Percentiles rank a stretch among this genome's conserved stretches.
phyloP scores from a whole-genome alignment of 495 filamentous ascomycete genomes.

The Cairneyella variabilis region DNA sequence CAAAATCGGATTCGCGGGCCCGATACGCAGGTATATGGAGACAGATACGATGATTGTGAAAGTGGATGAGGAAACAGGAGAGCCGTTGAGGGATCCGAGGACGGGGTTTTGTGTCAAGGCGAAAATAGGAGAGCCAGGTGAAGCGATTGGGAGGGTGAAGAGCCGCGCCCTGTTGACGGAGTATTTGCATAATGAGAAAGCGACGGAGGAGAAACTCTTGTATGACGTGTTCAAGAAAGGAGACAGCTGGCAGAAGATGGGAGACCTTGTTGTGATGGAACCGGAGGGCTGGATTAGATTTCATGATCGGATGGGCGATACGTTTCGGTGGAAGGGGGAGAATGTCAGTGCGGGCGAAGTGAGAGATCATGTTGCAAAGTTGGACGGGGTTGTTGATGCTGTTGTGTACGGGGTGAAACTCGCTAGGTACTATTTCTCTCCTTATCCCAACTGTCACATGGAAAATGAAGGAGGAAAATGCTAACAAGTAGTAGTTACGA shows the following conservation, averaged over 20 bases:
- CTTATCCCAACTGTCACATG: neutral
- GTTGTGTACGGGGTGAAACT: constrained; percentile 49
- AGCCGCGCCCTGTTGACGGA: constrained; percentile 24
- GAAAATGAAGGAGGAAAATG: neutral
- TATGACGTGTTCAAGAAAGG: constrained; percentile 24
- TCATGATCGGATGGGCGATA: constrained; percentile 29
- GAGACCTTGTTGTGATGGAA: constrained; percentile 24
- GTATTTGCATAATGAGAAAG: constrained; percentile 22
- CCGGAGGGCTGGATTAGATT: constrained; percentile 24
- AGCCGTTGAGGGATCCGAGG: constrained; percentile 18
- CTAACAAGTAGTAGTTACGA: constrained; percentile 37
- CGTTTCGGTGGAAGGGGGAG: constrained; percentile 29
- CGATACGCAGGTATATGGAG: constrained; percentile 20
- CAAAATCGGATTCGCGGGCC: constrained; percentile 25
- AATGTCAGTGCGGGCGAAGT: constrained; percentile 29
- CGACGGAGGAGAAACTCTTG: constrained; percentile 24
- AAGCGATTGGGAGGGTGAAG: constrained; percentile 27
- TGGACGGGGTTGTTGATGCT: constrained; percentile 43
- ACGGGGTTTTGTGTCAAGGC: constrained; percentile 25
- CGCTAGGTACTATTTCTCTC: constrained; percentile 28
- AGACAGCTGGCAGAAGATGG: constrained; percentile 25
- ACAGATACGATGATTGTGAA: constrained; percentile 21
- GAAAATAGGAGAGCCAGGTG: constrained; percentile 20
- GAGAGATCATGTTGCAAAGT: constrained; percentile 43
- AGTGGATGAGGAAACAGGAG: constrained; percentile 14